Base-by-base conservation (phyloP, 768 basidiomycete genomes). In the Suillus cothurnatus region DNA sequence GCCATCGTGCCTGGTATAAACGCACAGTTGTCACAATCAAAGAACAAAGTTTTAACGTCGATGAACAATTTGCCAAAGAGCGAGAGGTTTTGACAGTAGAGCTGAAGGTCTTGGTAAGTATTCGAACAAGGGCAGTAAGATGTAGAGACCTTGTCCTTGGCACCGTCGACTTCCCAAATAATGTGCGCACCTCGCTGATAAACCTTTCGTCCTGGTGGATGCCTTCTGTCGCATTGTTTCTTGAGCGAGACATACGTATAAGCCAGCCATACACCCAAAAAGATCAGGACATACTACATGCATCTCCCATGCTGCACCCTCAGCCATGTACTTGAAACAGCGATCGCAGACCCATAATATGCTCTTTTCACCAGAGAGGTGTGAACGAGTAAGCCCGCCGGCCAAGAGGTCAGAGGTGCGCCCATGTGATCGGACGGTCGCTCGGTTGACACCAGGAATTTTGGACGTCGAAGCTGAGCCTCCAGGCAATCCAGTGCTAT, bases 31-130 rank as follows among this genome's bases (percentile, higher is more conserved):
- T 94, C 92, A 65, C 87, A 88, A 71, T 96, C 94, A 72, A 94
- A 97, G 77, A 93, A 96, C 19, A 96, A 79, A 14, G 96, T 97
- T 79, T 99, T 99, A 67, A 96, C 91, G 71, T 99, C 97, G 72
- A 99, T 98, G 76, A 99, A 99, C n/a, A 99, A 82, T 77, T 99
- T 99, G 36, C 96, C 97, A 72, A 98, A 99, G 8, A 99, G 83
- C 21, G 95, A 92, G 36, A 99, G 80, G 72, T 97, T 97, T 76
- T 99, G 97, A 76, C 96, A 99, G 73, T 96, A 99, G 6, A 98
- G 83, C 97, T 98, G 73, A 4, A 61, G 58, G 53, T 34, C 61
- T 36, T 60, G 39, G 63, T 65, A 45, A 23, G 32, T 43, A 38
- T 56, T 47, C 21, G 41, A 39, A 39, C n/a, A 23, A 43, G 6